phyloP scores from a whole-genome alignment of 257 asterid genomes.

The Hygrophila difformis region DNA sequence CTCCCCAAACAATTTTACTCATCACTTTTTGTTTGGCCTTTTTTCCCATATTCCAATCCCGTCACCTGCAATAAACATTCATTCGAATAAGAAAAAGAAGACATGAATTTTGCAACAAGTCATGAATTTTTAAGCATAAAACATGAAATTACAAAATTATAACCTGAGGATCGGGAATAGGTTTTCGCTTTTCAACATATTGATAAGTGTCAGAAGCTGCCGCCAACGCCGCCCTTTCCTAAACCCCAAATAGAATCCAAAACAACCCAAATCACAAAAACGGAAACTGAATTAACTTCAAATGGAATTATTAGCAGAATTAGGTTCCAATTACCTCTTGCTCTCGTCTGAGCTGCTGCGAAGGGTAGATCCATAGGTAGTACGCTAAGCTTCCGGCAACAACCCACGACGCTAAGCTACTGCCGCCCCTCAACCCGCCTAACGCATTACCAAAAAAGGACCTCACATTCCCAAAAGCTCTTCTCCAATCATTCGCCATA shows the following conservation, averaged over 20 bases:
- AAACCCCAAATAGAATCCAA: too few species aligned
- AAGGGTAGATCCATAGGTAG: slow-evolving; percentile 82
- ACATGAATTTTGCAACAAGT: too few species aligned
- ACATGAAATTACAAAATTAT: neutral
- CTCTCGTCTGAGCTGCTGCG: slow-evolving; percentile 72
- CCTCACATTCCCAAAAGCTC: slow-evolving; percentile 52
- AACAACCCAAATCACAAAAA: too few species aligned
- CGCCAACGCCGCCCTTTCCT: slow-evolving; percentile 77
- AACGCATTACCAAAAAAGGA: slow-evolving; percentile 68
- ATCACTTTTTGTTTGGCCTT: slow-evolving; percentile 29
- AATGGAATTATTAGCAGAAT: neutral
- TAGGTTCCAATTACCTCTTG: slow-evolving; percentile 41
- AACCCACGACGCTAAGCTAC: slow-evolving; percentile 82
- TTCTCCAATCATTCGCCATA: slow-evolving; percentile 57
- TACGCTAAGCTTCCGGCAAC: slow-evolving; percentile 99
- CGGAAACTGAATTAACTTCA: neutral
- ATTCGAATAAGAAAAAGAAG: neutral
- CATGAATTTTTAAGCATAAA: neutral
- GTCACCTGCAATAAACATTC: slow-evolving; percentile 45
- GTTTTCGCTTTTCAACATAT: slow-evolving; percentile 67
- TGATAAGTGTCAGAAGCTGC: slow-evolving; percentile 61
- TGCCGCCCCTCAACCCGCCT: slow-evolving; percentile 86
- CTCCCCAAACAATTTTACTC: slow-evolving; percentile 20
- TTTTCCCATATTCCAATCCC: slow-evolving; percentile 69
- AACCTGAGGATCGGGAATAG: slow-evolving; percentile 89